phyloP scores from a whole-genome alignment of 192 early-diverging fungal species.

The Coemansia aciculifera region DNA sequence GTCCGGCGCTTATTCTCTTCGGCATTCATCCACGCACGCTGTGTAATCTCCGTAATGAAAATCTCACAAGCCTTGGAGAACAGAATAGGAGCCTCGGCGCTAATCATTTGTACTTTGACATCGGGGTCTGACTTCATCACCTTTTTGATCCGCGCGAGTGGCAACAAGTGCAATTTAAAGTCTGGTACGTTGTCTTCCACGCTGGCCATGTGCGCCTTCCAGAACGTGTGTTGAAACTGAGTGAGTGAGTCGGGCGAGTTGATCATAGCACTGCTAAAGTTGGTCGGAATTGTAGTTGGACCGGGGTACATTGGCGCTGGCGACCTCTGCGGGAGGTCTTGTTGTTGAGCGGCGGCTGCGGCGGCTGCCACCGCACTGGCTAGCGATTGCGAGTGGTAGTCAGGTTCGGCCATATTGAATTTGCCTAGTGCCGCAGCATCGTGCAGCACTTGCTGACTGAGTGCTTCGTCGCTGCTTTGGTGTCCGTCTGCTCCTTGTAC shows the following conservation, averaged over 20 bases:
- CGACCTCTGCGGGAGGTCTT: conserved; percentile 5
- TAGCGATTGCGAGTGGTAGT: conserved; percentile 40
- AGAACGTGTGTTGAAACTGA: conserved; percentile 58
- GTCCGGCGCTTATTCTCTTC: conserved; percentile 98
- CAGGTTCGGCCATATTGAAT: conserved; percentile 23
- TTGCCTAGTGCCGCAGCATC: conserved; percentile 33
- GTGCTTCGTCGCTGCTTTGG: conserved; percentile 16
- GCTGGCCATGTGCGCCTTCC: conserved; percentile 67
- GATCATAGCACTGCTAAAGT: conserved; percentile 53
- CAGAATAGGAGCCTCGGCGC: conserved; percentile 83
- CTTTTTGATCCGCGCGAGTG: conserved; percentile 94
- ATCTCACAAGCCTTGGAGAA: conserved; percentile 97
- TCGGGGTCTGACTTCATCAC: conserved; percentile 98
- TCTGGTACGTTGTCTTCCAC: conserved; percentile 73
- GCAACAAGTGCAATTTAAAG: conserved; percentile 88
- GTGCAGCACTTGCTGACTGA: conserved; percentile 19
- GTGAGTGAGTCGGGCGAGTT: conserved; percentile 50
- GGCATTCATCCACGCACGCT: conserved; percentile 82
- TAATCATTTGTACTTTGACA: conserved; percentile 83
- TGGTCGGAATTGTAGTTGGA: conserved; percentile 48
- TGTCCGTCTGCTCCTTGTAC: conserved; percentile 22
- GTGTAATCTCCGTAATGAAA: conserved; percentile 90
- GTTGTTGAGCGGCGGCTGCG: conserved; percentile 21
- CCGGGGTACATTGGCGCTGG: conserved; percentile 54
- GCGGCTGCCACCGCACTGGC: conserved; percentile 45